Evolutionary conservation across 495 filamentous ascomycete genomes (phyloP), one percentile per base, ranked within the genome.

Genomic region (Neurospora sp.): DNA sequence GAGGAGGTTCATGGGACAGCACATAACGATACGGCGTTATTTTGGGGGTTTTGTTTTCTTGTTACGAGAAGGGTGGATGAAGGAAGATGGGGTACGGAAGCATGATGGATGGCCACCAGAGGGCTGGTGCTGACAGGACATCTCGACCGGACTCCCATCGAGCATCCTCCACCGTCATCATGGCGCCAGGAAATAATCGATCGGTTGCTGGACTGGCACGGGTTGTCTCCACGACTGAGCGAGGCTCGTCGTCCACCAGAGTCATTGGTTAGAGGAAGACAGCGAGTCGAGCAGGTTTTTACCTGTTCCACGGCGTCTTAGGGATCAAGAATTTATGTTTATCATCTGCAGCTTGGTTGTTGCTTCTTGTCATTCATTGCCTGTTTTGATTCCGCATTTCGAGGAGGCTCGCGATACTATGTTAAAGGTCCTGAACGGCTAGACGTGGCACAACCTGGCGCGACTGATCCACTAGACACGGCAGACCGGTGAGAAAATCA

Each of bases 21-120:
- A 66, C 27, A 69, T 40, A 72, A 73, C 6, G 72, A 73, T 71
- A 69, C 69, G 79, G 78, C 78, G 77, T 81, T 31, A 31, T 31
- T 44, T 80, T 74, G 79, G 73, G n/a, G 44, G 44, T 2, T 71
- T n/a, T 70, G 16, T 20, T 74, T 35, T 66, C 1, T 1, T 35
- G 35, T 18, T 0, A 35, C 54, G 1, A 31, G 5, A 62, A 31
- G 31, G 31, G 31, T 0, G 54, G 54, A 0, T 16, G 23, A 5
- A 8, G 54, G 54, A 18, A 62, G 54, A 62, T 7, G 0, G 27
- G 2, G 11, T 31, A 16, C 49, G 49, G 14, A 62, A 5, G 7
- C 27, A 66, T 8, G 54, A 5, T 37, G 0, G 54, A 66, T 18
- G 54, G 54, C 0, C 27, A 16, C 2, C 18, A 16, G 5, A 42